Evolutionary conservation across 441 rosid genomes (phyloP).

Genomic region (Euphorbia celastroides): DNA sequence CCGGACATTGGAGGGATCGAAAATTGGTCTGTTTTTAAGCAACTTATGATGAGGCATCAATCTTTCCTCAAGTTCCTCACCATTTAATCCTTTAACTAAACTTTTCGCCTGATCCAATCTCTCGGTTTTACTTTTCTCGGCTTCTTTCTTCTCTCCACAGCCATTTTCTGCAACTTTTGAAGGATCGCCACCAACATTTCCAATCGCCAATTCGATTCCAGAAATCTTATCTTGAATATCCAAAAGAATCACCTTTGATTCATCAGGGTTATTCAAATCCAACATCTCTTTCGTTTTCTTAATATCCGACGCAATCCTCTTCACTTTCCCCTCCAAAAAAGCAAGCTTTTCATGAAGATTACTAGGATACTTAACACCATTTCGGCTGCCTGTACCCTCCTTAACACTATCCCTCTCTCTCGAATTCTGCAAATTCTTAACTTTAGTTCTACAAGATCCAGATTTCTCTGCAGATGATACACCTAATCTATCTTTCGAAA

Average conservation of each 20-base stretch:
- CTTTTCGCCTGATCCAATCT: constrained; percentile 28
- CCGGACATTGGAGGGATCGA: constrained; percentile 1
- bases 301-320: constrained; percentile 87
- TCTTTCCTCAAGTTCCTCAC: constrained; percentile 79
- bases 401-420: constrained; percentile 36
- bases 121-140: constrained; percentile 28
- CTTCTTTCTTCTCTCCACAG: constrained; percentile 22
- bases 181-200: constrained; percentile 41
- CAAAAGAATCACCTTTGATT: constrained; percentile 58
- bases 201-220: constrained; percentile 78
- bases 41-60: constrained; percentile 95
- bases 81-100: constrained; percentile 52
- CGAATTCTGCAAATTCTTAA: constrained; percentile 32
- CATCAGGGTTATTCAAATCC: constrained; percentile 77
- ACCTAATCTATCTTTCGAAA: too few species aligned
- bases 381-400: constrained; percentile 21
- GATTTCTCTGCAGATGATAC: constrained; percentile 22
- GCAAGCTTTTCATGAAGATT: constrained; percentile 94
- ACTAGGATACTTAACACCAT: constrained; percentile 42
- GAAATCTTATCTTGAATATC: constrained; percentile 89
- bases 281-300: constrained; percentile 91
- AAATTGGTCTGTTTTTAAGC: constrained; percentile 69
- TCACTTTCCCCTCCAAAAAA: constrained; percentile 90
- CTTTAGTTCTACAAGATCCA: constrained; percentile 22
- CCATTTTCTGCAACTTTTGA: too few species aligned